Base-by-base conservation (phyloP, 2,329 filamentous ascomycete genomes). In the Sporothrix euskadiensis region DNA sequence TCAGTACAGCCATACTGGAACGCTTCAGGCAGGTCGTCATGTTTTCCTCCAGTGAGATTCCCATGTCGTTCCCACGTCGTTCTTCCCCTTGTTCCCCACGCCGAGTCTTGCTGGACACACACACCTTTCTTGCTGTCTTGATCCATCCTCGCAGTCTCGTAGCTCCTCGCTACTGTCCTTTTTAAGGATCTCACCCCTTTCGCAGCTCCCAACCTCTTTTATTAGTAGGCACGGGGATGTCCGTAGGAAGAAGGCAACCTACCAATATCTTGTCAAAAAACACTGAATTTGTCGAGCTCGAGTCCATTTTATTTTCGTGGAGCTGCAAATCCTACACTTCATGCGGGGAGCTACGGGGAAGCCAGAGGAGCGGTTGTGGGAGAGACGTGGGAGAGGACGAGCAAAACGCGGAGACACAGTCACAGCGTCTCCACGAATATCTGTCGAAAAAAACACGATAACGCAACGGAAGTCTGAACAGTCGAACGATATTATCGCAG, bases 161-260 rank as follows among this genome's bases (percentile, higher is more conserved):
- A 52, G 16, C 47, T n/a, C 14, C 56, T 59, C 56, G 30, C 56
- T 19, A 19, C 30, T 35, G 44, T 9, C 39, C n/a, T 65, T 22
- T 65, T 44, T 26, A 65, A 65, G 35, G 39, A 44, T 47, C 57
- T 47, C 39, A 30, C 61, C n/a, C 44, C 5, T 7, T 16, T 61
- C 57, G 32, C 32, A 61, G 22, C 57, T n/a, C 10, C 32, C 35
- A 3, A n/a, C 32, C 32, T 3, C 12, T 44, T 65, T 26, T 5
- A 39, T 22, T 44, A 66, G 39, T n/a, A n/a, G 61, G 9, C 22
- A 41, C 61, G 39, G 39, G 7, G 22, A 47, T 66, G 22, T 66
- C 61, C 61, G 61, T 47, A 66, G 39, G 39, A 47, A 66, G 22
- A 66, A 47, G 35, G 39, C 61, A 66, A 66, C 41, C 61, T 30